Base-by-base conservation (phyloP, 1,139 yeast genomes). In the Hemisphaericaspora xylofermentans region DNA sequence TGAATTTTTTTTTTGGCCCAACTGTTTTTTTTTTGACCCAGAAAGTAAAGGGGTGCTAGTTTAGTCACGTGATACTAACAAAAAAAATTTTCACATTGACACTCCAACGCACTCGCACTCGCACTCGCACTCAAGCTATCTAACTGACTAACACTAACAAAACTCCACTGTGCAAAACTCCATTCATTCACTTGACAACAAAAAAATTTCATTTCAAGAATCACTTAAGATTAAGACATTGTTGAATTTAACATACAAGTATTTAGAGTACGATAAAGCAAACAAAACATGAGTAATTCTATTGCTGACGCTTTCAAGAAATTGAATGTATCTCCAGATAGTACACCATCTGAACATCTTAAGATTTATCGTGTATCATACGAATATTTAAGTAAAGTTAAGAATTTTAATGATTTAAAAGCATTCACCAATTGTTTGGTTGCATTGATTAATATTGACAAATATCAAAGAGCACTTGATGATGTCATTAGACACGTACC, bases 361-460 rank as follows among this genome's bases (percentile, higher is more conserved):
- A 54, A 64, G 29, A 61, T 72, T n/a, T 72, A 54, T 47, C 65
- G 66, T 27, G 66, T 71, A 2, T 68, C 76, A 16, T 70, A 67
- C 46, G 74, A 71, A 40, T 72, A 70, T 48, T 60, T 72, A 43
- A 56, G 71, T 27, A 69, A 69, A 35, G 64, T 69, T 35, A 68
- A 70, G 44, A 54, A 65, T 33, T 72, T 61, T 30, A 60, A 72
- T 34, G 85, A 83, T 50, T 52, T 62, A 17, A 63, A 65, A 38
- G 82, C 88, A 0, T 66, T 82, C 51, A 79, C 74, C 52, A 74
- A 83, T 49, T 80, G 83, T 53, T 61, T 88, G 31, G 82, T 83
- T 6, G 80, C 95, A 1, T 66, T 84, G 53, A 84, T 87, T 58
- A 82, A 84, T 54, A 70, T 83, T 53, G 96, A 88, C 57, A 73